Conservation (phyloP, 495 filamentous ascomycete genomes). For the Aspergillus egyptiacus region DNA sequence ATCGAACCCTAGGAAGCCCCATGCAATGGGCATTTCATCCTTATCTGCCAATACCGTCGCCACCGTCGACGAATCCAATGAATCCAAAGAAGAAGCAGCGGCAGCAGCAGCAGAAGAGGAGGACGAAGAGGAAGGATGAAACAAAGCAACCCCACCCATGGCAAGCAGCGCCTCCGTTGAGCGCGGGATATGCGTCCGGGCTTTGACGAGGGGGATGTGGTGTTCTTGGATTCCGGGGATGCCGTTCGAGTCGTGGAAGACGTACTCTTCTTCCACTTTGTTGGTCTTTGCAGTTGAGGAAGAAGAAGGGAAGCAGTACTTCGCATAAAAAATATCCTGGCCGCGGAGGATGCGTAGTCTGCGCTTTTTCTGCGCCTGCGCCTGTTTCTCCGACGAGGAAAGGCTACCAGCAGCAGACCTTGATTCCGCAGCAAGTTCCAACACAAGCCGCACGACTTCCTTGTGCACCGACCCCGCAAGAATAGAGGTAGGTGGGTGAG, state of each 20-base stretch:
- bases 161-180: conserved; percentile 24
- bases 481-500: conserved; percentile 20
- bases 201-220: conserved; percentile 35
- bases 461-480: conserved; percentile 34
- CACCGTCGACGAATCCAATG: no score
- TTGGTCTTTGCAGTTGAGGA: not conserved
- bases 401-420: no score
- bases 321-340: not conserved
- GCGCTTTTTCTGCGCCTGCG: not conserved
- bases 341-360: not conserved
- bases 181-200: conserved; percentile 36
- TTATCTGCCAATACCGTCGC: no score
- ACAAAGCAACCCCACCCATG: conserved; percentile 33
- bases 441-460: conserved; percentile 19
- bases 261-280: conserved; percentile 19
- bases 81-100: not conserved
- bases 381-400: no score
- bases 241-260: conserved; percentile 24
- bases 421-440: not conserved
- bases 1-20: conserved; percentile 43
- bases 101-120: not conserved
- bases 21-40: conserved; percentile 36
- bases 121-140: conserved; percentile 11
- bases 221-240: conserved; percentile 17
- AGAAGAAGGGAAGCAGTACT: conserved; percentile 3